Evolutionary conservation across 139 green algal genomes (phyloP).

Genomic region (Parachlorella kessleri): DNA sequence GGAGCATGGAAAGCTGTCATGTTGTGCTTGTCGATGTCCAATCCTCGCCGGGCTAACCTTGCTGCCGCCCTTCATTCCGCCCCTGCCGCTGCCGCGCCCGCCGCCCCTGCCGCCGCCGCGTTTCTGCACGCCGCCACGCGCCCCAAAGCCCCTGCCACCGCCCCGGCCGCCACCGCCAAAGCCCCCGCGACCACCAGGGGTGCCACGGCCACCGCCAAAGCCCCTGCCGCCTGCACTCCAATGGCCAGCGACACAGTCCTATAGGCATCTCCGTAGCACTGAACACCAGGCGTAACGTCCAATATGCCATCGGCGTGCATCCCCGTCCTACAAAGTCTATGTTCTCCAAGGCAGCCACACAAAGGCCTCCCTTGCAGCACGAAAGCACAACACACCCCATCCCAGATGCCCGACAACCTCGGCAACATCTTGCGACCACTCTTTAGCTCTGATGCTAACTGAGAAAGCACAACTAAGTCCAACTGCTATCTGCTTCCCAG

Average conservation of each 20-base stretch:
- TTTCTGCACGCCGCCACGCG: slow-evolving; percentile 23
- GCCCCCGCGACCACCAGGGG: slow-evolving; percentile 30
- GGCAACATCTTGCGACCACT: too few relatives aligned
- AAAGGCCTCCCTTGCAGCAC: neutral
- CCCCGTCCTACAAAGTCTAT: neutral
- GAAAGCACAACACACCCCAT: too few relatives aligned
- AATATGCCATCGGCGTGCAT: too few relatives aligned
- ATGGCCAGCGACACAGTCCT: slow-evolving; percentile 10
- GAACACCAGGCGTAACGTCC: too few relatives aligned
- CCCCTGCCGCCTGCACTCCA: slow-evolving; percentile 23
- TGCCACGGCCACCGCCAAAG: slow-evolving; percentile 38
- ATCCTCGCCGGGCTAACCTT: too few relatives aligned
- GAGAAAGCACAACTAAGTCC: too few relatives aligned
- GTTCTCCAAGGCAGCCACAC: neutral
- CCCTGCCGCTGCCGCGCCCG: slow-evolving; percentile 56
- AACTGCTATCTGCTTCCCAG: too few relatives aligned
- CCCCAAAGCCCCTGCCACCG: slow-evolving; percentile 26
- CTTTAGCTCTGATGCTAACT: too few relatives aligned
- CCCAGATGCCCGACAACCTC: too few relatives aligned
- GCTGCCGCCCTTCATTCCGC: slow-evolving; percentile 84
- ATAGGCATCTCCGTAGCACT: slow-evolving; percentile 1
- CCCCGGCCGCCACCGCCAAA: slow-evolving; percentile 50
- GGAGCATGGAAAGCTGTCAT: too few relatives aligned
- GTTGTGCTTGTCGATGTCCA: too few relatives aligned
- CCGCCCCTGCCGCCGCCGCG: slow-evolving; percentile 18